These are phyloP conservation scores for Apophysomyces variabilis DNA, from an alignment of 371 early-diverging fungal species.

Conservation along the genomic window DNA sequence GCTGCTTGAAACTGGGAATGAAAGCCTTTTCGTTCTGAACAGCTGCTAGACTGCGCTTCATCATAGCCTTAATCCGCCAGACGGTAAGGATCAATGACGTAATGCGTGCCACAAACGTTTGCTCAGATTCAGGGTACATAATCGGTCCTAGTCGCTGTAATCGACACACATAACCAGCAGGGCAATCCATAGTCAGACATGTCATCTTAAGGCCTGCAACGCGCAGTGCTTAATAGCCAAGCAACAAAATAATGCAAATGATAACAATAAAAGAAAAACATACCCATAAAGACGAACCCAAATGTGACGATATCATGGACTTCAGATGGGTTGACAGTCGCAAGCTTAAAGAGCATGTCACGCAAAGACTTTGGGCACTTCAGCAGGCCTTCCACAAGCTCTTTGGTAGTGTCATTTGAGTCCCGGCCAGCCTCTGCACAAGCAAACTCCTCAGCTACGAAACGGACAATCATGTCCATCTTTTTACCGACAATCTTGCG, in stretches of 20 bases:
- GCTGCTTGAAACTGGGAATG: not conserved
- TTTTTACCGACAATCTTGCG: not conserved
- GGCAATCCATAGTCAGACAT: not conserved
- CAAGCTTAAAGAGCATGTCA: not conserved
- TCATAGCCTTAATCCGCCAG: not conserved
- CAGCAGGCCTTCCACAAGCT: not conserved
- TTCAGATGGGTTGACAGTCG: not conserved
- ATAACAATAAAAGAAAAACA: not conserved
- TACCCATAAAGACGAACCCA: not conserved
- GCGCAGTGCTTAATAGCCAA: not conserved
- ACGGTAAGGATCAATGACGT: not conserved
- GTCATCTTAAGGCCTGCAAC: not conserved
- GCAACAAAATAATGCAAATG: not conserved
- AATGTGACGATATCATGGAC: not conserved
- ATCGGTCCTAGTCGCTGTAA: not conserved
- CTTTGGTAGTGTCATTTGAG: not conserved
- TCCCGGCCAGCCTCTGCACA: conserved; percentile 2
- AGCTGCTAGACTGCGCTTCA: not conserved
- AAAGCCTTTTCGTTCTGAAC: not conserved
- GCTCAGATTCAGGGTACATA: not conserved
- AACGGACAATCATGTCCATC: not conserved
- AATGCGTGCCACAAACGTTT: not conserved
- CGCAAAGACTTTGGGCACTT: conserved; percentile 1
- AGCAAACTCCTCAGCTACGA: not conserved
- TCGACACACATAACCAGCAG: not conserved